phyloP scores from a whole-genome alignment of 2,329 filamentous ascomycete species.

The Trichophyton rubrum region DNA sequence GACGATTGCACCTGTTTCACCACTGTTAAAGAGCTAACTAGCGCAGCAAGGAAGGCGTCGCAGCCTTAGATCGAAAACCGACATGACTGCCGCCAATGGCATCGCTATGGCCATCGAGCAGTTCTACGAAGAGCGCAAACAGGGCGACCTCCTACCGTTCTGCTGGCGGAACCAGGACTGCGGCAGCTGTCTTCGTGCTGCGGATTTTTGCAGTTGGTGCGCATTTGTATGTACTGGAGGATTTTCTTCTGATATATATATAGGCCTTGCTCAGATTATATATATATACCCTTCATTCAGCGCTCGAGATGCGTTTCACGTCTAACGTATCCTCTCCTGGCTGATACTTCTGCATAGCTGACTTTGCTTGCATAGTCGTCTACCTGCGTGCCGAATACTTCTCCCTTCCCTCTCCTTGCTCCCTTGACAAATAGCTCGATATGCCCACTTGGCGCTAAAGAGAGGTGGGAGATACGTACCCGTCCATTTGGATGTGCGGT shows the following conservation, averaged over 20 bases:
- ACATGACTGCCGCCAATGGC: neutral
- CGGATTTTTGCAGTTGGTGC: slow-evolving; percentile 28
- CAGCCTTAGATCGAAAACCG: neutral
- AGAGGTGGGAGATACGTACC: slow-evolving; percentile 33
- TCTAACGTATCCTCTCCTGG: too few species aligned
- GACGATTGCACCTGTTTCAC: neutral
- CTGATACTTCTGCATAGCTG: neutral
- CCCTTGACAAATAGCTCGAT: slow-evolving; percentile 25
- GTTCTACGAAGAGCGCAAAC: slow-evolving; percentile 14
- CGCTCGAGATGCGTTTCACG: too few species aligned
- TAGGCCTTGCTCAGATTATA: neutral
- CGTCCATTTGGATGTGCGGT: slow-evolving; percentile 29
- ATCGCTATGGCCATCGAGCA: slow-evolving; percentile 7
- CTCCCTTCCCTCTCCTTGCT: slow-evolving; percentile 27
- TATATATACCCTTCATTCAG: neutral
- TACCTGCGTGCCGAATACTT: slow-evolving; percentile 29
- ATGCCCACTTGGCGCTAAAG: slow-evolving; percentile 29
- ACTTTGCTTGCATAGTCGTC: slow-evolving; percentile 20
- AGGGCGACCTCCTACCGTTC: slow-evolving; percentile 17
- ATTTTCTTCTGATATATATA: neutral
- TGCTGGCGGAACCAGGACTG: slow-evolving; percentile 30
- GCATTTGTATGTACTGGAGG: slow-evolving; percentile 21
- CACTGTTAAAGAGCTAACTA: neutral
- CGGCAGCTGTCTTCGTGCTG: slow-evolving; percentile 22
- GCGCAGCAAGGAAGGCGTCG: too few species aligned